These are phyloP conservation scores for Gloeopeniophorella convolvens DNA, from an alignment of 768 basidiomycete genomes.

Conservation along the genomic window DNA sequence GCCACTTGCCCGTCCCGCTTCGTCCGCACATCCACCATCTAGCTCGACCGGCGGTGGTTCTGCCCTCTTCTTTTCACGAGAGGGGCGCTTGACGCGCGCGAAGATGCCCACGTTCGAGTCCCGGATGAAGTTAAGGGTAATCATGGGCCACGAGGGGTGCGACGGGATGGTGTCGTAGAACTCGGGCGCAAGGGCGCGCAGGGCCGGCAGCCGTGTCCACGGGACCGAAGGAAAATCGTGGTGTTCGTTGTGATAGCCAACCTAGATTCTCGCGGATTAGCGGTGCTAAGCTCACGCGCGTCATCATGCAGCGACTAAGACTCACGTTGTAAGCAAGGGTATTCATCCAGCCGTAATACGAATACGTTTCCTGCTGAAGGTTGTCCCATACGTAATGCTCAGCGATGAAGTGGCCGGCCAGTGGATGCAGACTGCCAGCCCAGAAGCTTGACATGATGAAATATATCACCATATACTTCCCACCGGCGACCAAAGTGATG, in stretches of 20 bases:
- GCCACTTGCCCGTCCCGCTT: background rate
- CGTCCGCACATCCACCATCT: slow-evolving; percentile 20
- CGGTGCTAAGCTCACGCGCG: background rate
- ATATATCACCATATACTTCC: slow-evolving; percentile 59
- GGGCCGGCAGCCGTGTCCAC: slow-evolving; percentile 87
- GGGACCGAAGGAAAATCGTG: slow-evolving; percentile 97
- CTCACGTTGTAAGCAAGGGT: slow-evolving; percentile 87
- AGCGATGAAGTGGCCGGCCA: slow-evolving; percentile 96
- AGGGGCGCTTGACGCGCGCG: slow-evolving; percentile 68
- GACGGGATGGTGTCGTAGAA: slow-evolving; percentile 85
- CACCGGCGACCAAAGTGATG: slow-evolving; percentile 37
- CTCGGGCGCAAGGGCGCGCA: slow-evolving; percentile 81
- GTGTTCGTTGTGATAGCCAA: slow-evolving; percentile 99
- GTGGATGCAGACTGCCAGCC: slow-evolving; percentile 92
- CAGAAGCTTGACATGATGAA: slow-evolving; percentile 89
- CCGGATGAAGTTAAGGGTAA: slow-evolving; percentile 89
- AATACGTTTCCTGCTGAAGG: slow-evolving; percentile 90
- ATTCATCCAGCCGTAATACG: slow-evolving; percentile 92
- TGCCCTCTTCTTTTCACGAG: background rate
- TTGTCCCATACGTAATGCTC: slow-evolving; percentile 96
- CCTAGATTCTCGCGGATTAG: slow-evolving; percentile 37
- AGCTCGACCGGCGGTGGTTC: slow-evolving; percentile 8
- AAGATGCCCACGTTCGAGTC: slow-evolving; percentile 86
- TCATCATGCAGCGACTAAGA: slow-evolving; percentile 5
- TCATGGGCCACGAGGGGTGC: slow-evolving; percentile 93